Evolutionary conservation across 2,329 filamentous ascomycete genomes (phyloP), one percentile per base, ranked within the genome.

Genomic region (Penicillium sp.): DNA sequence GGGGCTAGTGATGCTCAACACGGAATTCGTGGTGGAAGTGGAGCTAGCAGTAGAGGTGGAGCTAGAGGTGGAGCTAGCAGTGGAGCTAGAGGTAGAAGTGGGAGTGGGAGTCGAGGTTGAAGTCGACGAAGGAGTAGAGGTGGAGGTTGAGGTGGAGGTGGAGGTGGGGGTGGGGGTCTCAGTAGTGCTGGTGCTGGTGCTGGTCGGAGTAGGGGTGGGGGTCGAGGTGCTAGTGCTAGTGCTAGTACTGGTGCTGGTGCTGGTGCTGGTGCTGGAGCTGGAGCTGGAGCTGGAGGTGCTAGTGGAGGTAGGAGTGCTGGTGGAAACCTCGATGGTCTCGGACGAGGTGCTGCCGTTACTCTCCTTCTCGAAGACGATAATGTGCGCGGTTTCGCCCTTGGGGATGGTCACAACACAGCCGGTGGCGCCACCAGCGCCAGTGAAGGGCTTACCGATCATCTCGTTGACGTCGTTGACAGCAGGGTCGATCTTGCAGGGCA

Each of bases 331-430:
- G 7, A 56, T 33, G 31, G 58, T 59, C 52, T 58, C 60, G 15
- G 58, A 60, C 17, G 50, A 54, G 33, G 54, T 53, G 45, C 58
- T 47, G 35, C 59, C 58, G 23, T 58, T 60, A 13, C 57, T 57
- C 43, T 56, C 57, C 41, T 69, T 66, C n/a, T 77, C 74, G 64
- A 82, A 83, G 31, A 90, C 83, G 27, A 90, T 83, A 62, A 93
- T 85, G 67, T 85, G 85, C 43, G 89, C 90, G 54, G 81, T 85
- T 48, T 76, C 74, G 27, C 89, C 89, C 65, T 83, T 83, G 43
- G 86, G 80, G 17, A 91, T 86, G 15, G 89, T 93, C 13, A 90
- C 89, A 48, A 92, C 89, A 66, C 90, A 93, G 75, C 91, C 93
- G 42, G 80, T 78, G 19, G 86, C 83, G 65, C 83, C 86, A 31